These are phyloP conservation scores for Quercus gilva DNA, from an alignment of 306 rosid species.

Conservation along the genomic window DNA sequence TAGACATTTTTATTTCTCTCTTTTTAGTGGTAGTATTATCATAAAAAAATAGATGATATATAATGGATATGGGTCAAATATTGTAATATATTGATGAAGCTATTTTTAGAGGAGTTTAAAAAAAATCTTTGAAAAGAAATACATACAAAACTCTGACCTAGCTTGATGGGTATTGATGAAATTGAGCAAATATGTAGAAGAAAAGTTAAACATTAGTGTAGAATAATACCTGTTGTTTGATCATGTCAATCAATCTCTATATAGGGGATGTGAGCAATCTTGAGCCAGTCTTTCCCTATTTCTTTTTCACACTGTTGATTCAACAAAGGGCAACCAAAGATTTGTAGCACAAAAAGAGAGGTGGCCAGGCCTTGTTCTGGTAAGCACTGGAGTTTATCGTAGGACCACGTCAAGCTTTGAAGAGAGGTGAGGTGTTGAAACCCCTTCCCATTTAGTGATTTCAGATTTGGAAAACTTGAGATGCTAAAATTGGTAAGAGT, in stretches of 20 bases:
- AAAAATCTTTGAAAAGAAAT: too few relatives aligned
- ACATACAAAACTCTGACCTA: too few relatives aligned
- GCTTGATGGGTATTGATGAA: too few relatives aligned
- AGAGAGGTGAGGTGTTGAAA: slow-evolving; percentile 31
- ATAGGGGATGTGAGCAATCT: background rate
- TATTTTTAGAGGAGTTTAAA: too few relatives aligned
- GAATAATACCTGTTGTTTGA: background rate
- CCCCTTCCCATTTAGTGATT: slow-evolving; percentile 9
- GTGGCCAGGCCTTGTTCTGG: background rate
- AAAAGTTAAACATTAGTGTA: too few relatives aligned
- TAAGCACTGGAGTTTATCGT: slow-evolving; percentile 11
- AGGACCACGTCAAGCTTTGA: rapidly evolving
- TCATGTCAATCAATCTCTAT: background rate
- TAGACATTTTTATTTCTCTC: too few relatives aligned
- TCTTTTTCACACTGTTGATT: background rate
- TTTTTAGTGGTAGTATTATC: too few relatives aligned
- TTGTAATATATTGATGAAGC: too few relatives aligned
- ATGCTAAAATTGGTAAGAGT: background rate
- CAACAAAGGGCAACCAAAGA: background rate
- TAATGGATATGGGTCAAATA: too few relatives aligned
- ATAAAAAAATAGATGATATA: too few relatives aligned
- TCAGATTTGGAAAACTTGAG: background rate
- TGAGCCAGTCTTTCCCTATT: background rate
- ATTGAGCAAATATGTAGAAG: too few relatives aligned
- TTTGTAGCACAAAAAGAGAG: background rate